Conservation (phyloP, 2,329 filamentous ascomycete species). For the Hypoxylon sp. region DNA sequence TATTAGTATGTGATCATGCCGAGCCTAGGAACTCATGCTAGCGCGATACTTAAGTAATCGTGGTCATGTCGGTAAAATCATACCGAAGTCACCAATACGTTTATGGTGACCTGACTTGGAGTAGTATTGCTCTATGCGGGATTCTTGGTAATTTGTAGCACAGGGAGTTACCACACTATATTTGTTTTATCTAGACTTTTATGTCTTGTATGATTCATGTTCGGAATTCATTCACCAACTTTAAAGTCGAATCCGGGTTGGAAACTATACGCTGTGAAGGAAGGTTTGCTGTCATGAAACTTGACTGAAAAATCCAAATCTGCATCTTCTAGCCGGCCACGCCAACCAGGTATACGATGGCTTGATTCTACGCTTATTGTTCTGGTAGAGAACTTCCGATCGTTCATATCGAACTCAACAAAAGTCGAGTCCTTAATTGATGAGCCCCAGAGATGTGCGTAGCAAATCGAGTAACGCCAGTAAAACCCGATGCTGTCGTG, state of each 20-base stretch:
- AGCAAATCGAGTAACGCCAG: not conserved
- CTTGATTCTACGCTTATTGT: not conserved
- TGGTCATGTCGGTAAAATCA: not conserved
- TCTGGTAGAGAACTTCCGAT: conserved; percentile 28
- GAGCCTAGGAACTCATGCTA: too few species aligned
- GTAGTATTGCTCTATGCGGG: too few species aligned
- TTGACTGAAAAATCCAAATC: conserved; percentile 37
- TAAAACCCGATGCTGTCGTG: conserved; percentile 39
- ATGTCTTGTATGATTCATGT: not conserved
- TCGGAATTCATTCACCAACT: conserved; percentile 1
- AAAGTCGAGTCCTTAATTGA: conserved; percentile 4
- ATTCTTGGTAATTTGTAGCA: not conserved
- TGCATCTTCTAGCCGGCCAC: not conserved
- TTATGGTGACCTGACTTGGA: not conserved
- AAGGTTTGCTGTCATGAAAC: conserved; percentile 1
- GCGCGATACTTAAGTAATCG: too few species aligned
- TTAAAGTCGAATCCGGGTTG: conserved; percentile 31
- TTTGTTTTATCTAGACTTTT: not conserved
- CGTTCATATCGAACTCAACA: conserved; percentile 41
- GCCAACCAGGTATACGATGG: conserved; percentile 19
- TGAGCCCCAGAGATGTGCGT: too few species aligned
- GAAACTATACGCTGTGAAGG: conserved; percentile 16
- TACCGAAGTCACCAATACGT: not conserved
- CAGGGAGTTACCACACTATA: not conserved
- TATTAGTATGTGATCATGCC: too few species aligned